A percentile compares a stretch with the other conserved stretches of the same genome.
phyloP scores from a whole-genome alignment of 352 stramenopile species.

The Pythium dissimile region DNA sequence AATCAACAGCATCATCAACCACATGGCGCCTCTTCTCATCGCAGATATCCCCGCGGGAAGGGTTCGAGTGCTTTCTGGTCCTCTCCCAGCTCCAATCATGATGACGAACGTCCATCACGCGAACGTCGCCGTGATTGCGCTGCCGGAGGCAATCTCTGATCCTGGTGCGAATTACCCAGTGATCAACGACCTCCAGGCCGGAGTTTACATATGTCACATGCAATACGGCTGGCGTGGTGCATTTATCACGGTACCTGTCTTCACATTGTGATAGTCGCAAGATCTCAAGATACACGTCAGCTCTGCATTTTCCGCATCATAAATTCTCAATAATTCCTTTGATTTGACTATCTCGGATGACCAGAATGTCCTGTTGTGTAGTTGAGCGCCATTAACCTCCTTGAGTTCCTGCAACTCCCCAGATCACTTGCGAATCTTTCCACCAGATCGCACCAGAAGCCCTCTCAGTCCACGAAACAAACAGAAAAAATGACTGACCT shows the following conservation, averaged over 20 bases:
- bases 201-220: slow-evolving; percentile 18
- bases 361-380: slow-evolving; percentile 17
- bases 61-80: slow-evolving; percentile 2
- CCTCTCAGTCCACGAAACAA: not conserved
- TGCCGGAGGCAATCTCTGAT: slow-evolving; percentile 15
- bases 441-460: not conserved
- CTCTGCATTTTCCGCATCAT: slow-evolving; percentile 15
- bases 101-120: slow-evolving; percentile 14
- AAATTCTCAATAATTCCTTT: slow-evolving; percentile 2
- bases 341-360: slow-evolving; percentile 12
- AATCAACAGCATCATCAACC: slow-evolving; percentile 24
- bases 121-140: slow-evolving; percentile 10
- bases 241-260: slow-evolving; percentile 6
- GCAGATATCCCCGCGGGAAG: not conserved
- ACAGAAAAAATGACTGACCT: not conserved
- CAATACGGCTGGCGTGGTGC: slow-evolving; percentile 8
- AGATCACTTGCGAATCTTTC: not conserved
- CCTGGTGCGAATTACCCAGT: slow-evolving; percentile 11
- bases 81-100: slow-evolving; percentile 1
- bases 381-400: slow-evolving; percentile 1
- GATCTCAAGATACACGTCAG: slow-evolving; percentile 2
- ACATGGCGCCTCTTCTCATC: slow-evolving; percentile 11
- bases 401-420: slow-evolving; percentile 1
- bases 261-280: slow-evolving; percentile 9
- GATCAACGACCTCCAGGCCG: slow-evolving; percentile 11